A percentile compares a stretch with the other conserved stretches of the same genome.
These are phyloP conservation scores for Wallacemonas sp. DNA, from an alignment of 208 protist species.

Conservation along the genomic window DNA sequence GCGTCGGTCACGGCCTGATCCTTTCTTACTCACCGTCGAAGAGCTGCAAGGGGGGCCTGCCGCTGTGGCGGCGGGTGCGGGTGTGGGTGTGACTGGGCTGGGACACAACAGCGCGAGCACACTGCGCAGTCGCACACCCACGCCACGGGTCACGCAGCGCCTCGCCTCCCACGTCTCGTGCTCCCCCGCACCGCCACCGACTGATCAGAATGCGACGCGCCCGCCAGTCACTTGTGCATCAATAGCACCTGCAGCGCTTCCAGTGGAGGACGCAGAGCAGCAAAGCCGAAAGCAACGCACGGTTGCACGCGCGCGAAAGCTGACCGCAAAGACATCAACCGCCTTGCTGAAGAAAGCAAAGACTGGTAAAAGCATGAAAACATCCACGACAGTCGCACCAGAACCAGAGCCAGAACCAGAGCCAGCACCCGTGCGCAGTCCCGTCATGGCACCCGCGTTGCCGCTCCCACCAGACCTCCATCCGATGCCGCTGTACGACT, in stretches of 20 bases:
- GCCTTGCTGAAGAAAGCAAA: no score
- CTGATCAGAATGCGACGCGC: not conserved
- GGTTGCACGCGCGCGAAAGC: not conserved
- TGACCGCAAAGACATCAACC: no score
- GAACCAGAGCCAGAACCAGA: no score
- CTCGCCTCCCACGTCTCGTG: not conserved
- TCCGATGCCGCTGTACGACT: slow-evolving; percentile 1
- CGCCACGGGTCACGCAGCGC: slow-evolving; percentile 4
- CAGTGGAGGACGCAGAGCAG: no score
- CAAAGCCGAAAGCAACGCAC: not conserved
- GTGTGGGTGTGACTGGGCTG: not conserved
- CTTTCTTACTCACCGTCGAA: not conserved
- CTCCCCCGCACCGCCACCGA: slow-evolving; percentile 2
- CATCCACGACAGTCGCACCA: no score
- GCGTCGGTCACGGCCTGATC: not conserved
- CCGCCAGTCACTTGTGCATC: not conserved
- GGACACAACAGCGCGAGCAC: not conserved
- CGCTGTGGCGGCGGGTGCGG: no score
- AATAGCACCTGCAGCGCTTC: no score
- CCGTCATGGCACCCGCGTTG: not conserved
- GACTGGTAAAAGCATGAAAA: no score
- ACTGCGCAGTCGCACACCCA: slow-evolving; percentile 3
- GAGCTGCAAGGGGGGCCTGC: not conserved
- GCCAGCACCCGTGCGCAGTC: no score
- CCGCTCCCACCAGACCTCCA: not conserved